These are phyloP conservation scores for Phytophthora quininea DNA, from an alignment of 352 stramenopile species.

Conservation along the genomic window DNA sequence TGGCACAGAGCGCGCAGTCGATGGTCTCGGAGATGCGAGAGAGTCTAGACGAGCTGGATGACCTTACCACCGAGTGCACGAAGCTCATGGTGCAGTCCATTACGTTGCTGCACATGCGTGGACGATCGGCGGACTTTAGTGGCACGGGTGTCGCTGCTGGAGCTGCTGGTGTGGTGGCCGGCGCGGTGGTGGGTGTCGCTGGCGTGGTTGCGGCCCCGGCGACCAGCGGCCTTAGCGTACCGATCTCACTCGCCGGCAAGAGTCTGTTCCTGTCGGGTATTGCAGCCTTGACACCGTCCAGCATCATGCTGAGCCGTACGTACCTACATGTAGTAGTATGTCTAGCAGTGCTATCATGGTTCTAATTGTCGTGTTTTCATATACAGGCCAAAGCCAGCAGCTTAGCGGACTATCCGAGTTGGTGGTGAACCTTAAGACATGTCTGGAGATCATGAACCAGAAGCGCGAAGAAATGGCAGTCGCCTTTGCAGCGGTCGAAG, in stretches of 20 bases:
- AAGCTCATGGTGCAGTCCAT: constrained; percentile 90
- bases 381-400: constrained; percentile 82
- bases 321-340: constrained; percentile 7
- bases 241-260: constrained; percentile 85
- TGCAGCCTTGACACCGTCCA: constrained; percentile 80
- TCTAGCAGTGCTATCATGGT: background rate
- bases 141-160: constrained; percentile 83
- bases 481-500: constrained; percentile 73
- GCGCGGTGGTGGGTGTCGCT: constrained; percentile 76
- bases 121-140: constrained; percentile 82
- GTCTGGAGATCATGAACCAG: constrained; percentile 87
- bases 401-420: constrained; percentile 75
- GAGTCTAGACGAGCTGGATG: constrained; percentile 79
- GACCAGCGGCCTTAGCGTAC: constrained; percentile 80
- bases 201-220: constrained; percentile 78
- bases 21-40: constrained; percentile 78
- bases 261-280: constrained; percentile 84
- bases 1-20: constrained; percentile 69
- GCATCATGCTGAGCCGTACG: constrained; percentile 87
- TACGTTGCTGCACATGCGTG: constrained; percentile 83
- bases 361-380: background rate
- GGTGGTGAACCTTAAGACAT: constrained; percentile 81
- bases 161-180: constrained; percentile 80
- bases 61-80: constrained; percentile 80
- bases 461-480: constrained; percentile 79